Evolutionary conservation across 2,329 filamentous ascomycete genomes (phyloP), one percentile per base, ranked within the genome.

Genomic region (Macrophomina tecta): DNA sequence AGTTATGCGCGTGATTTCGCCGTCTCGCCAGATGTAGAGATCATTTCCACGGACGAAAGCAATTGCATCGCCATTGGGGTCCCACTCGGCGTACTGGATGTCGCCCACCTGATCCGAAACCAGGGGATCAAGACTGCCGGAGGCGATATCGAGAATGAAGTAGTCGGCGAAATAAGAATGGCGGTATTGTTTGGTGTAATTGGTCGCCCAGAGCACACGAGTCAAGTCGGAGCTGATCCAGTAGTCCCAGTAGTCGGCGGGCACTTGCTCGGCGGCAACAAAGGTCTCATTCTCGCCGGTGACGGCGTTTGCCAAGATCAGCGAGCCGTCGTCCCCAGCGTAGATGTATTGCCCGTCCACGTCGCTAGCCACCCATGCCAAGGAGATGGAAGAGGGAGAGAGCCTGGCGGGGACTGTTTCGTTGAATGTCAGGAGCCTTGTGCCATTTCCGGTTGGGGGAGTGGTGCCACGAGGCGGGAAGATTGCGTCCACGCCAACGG

Each of bases 111-210:
- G 88, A 66, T 87, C 85, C 0, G 82, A 78, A 0, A 88, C 84
- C 0, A 91, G 80, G 0, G 88, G 83, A 3, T 81, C 81, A 0
- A 84, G 79, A 65, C 84, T 75, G 30, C 87, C 87, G 0, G 83
- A 85, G n/a, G 80, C 81, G 11, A 90, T 83, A 69, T 91, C 85
- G 55, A 89, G 83, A 23, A 91, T 79, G 52, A 86, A 83, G 75
- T 91, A 91, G 73, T 91, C 84, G 40, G 89, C 85, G 73, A 88
- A 89, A 76, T 88, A 91, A 5, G 89, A 89, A 77, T 90, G 80
- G 1, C 89, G 86, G 72, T 91, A 91, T 74, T 89, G 85, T 76
- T 90, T 89, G 14, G 87, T 91, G 74, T 87, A 84, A 72, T 91
- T 91, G 64, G 86, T 83, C 1, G 88, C 82, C 78, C 89, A 87